Evolutionary conservation across 345 rosid genomes (phyloP).

Genomic region (Syzygium aromaticum): DNA sequence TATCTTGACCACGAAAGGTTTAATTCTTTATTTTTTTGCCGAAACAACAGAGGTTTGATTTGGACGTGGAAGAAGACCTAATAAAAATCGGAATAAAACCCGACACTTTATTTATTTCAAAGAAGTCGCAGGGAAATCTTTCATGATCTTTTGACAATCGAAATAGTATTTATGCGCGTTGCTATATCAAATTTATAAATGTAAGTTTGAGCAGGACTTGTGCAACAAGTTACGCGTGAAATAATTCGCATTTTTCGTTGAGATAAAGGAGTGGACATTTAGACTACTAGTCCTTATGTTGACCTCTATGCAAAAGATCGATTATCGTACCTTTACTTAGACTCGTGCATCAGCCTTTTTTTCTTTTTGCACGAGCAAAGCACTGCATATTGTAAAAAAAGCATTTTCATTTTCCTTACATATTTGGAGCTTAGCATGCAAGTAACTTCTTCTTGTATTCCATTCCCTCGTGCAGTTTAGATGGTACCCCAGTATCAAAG

Average conservation of each 20-base stretch:
- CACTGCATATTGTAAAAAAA: background rate
- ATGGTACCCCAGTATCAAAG: background rate
- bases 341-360: background rate
- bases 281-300: background rate
- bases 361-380: background rate
- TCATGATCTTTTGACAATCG: accelerated
- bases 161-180: background rate
- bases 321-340: background rate
- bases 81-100: background rate
- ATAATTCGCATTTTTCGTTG: background rate
- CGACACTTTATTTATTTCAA: accelerated
- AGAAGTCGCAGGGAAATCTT: accelerated
- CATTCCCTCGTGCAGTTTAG: background rate
- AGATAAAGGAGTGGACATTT: background rate
- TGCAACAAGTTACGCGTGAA: background rate
- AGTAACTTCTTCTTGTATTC: background rate
- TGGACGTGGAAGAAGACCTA: background rate
- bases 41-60: background rate
- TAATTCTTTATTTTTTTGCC: background rate
- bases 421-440: background rate
- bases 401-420: background rate
- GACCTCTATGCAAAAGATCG: background rate
- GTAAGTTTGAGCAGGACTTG: background rate
- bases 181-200: background rate
- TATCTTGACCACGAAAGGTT: accelerated